Evolutionary conservation across 371 early-diverging fungal species (phyloP).

Genomic region (Mortierella sp.): DNA sequence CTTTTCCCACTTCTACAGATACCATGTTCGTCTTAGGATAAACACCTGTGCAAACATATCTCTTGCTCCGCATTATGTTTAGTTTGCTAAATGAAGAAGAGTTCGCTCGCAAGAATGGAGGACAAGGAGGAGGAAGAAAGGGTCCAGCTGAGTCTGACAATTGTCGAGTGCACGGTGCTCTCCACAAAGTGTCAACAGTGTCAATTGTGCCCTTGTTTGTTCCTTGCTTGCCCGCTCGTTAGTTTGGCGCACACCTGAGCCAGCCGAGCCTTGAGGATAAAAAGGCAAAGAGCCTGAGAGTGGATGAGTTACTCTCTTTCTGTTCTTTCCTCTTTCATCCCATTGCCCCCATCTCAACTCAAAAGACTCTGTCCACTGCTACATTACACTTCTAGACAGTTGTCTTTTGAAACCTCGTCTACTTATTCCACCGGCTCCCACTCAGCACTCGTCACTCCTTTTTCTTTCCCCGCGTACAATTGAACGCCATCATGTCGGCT

Average conservation of each 20-base stretch:
- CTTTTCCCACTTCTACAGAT: neutral
- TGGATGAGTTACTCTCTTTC: neutral
- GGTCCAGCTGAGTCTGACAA: neutral
- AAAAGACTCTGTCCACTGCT: neutral
- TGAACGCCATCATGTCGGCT: neutral
- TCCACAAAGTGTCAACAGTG: slow-evolving; percentile 11
- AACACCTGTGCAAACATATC: neutral
- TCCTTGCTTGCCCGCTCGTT: no score
- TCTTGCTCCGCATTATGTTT: neutral
- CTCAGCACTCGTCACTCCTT: neutral
- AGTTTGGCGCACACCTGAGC: neutral
- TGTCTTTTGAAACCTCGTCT: neutral
- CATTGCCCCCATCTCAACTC: neutral
- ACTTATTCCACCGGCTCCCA: neutral
- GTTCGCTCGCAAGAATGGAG: neutral
- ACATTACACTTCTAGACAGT: neutral
- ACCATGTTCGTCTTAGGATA: neutral
- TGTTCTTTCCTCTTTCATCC: neutral
- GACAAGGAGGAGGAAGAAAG: neutral
- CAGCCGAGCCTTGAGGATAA: neutral
- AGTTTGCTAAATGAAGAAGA: neutral
- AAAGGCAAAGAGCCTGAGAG: neutral
- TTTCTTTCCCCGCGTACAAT: neutral
- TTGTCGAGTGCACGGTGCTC: neutral
- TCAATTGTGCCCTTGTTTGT: neutral